Base-by-base conservation (phyloP, 192 early-diverging fungal genomes). In the Rhizophlyctis rosea region DNA sequence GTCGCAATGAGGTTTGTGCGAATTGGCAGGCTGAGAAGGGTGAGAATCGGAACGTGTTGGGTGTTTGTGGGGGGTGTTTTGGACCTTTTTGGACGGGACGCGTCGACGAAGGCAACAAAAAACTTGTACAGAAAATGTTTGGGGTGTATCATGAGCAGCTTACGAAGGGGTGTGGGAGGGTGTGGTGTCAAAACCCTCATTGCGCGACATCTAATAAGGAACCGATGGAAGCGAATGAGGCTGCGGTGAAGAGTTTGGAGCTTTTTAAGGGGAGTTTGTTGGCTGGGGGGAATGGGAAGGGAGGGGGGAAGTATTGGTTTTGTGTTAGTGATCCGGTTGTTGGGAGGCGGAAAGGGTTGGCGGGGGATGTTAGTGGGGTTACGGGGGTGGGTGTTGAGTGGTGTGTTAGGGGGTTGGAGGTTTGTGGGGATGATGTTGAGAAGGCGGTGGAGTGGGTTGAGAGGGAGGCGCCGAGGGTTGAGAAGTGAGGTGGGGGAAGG, bases 11-110 rank as follows among this genome's bases (percentile, higher is more conserved):
- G 13, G 82, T 86, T 64, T 96, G 94, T 67, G 51, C 68, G 14
- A 79, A 85, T n/a, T 70, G 80, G 21, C 71, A 69, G 11, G 71
- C 66, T 9, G 52, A 48, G 14, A 51, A 73, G 49, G 63, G 44
- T n/a, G 73, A 61, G 30, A 69, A 94, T 87, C 52, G 31, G n/a
- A n/a, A n/a, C 29, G 64, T 69, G 0, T 62, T 91, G 2, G 77
- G 79, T 0, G 68, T 93, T 53, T 96, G 94, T 65, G 67, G 76
- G 29, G 64, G 73, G 27, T 96, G 94, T 61, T 94, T 89, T 78
- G 86, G 84, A 1, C 91, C 90, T 0, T 90, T 89, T 53, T 96
- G 90, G 82, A 72, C 82, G 2, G 75, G 89, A 24, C 73, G 82
- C 16, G 83, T 88, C 47, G 94, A 96, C 51, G 91, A 89, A 16